Evolutionary conservation across 139 green algal species (phyloP), one percentile per base, ranked within the genome.

Genomic region (Coelastrella sp.): DNA sequence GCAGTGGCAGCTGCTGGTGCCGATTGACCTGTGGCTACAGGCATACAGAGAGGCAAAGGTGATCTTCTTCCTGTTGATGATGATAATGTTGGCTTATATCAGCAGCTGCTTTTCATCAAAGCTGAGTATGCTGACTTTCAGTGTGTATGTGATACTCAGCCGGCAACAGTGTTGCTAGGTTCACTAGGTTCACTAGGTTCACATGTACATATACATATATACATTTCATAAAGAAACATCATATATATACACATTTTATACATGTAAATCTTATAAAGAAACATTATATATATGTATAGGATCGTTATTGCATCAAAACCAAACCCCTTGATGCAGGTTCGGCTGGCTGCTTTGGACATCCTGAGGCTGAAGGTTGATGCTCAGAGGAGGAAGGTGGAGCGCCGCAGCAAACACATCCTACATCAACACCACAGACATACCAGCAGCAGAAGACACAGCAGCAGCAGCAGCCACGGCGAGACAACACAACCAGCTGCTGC

Each of bases 1-100:
- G 76, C 25, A 78, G 60, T 24, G 65, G 57, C 82, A 87, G 61
- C 8, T 87, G 25, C 22, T 78, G 27, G 27, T 25, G 24, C 82
- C 82, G 22, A 78, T 87, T 25, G 63, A 87, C 24, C 25, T 87
- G 60, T 87, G 82, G 82, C 82, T 87, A 10, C 82, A 87, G 60
- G 82, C 82, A 27, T 78, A 87, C 27, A 78, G 22, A 25, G 35
- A 79, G 15, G 82, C 63, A 14, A 61, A 87, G 82, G 82, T 87
- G 19, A 27, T 35, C 7, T 22, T 12, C 79, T 11, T 84, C 22
- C 6, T 6, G 8, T 68, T 49, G 35, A 49, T 49, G 35, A 49
- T 49, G 3, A 49, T 3, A 49, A 3, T 49, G 35, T 5, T 49
- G 35, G 35, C 35, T 49, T 3, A 49, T 49, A 49, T 49, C 3